Conservation (phyloP, 805 yeast species). For the Zygosaccharomyces bisporus region DNA sequence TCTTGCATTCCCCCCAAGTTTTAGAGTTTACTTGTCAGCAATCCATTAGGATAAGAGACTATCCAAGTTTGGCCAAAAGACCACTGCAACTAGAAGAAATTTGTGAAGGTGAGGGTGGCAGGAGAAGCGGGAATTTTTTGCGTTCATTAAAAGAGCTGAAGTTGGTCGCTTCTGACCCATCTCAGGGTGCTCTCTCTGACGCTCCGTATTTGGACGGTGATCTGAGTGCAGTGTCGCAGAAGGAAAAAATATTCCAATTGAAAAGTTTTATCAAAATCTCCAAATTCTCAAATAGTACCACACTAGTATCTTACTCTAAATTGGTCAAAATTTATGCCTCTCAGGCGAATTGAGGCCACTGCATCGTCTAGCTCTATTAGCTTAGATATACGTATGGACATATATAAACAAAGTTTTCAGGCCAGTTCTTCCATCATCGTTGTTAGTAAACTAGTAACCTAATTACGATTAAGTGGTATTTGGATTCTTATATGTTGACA, state of each 20-base stretch:
- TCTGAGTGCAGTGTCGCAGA: background rate
- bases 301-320: constrained; percentile 11
- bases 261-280: constrained; percentile 4
- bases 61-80: constrained; percentile 14
- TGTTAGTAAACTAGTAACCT: too few species aligned
- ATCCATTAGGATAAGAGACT: constrained; percentile 21
- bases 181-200: background rate
- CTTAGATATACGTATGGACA: background rate
- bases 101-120: background rate
- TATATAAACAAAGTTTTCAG: constrained; percentile 4
- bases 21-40: constrained; percentile 22
- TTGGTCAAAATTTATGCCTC: background rate
- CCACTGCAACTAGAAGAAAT: constrained; percentile 1
- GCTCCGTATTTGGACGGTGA: background rate
- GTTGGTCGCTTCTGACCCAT: background rate
- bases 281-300: constrained; percentile 3
- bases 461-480: too few species aligned
- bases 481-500: constrained; percentile 27
- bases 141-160: background rate
- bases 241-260: constrained; percentile 1
- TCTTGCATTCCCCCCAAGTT: constrained; percentile 12
- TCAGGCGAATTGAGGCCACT: background rate
- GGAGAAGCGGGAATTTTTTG: background rate
- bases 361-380: background rate
- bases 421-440: too few species aligned